These are phyloP conservation scores for Xylaria longipes DNA, from an alignment of 495 filamentous ascomycete species.

Conservation along the genomic window DNA sequence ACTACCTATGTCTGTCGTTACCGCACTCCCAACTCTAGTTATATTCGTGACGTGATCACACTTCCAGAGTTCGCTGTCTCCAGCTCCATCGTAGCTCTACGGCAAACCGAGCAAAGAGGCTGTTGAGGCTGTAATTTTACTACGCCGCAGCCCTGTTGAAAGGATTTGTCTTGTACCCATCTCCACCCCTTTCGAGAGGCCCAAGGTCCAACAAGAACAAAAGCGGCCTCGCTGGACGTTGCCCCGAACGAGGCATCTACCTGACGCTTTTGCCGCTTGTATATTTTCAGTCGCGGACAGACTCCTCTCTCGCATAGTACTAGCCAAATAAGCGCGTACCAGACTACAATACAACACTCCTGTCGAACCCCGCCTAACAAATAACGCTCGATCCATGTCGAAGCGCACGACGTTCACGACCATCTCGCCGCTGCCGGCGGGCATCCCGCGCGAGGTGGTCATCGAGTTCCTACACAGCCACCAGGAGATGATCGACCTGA, in stretches of 20 bases:
- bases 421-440: slow-evolving; percentile 73
- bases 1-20: slow-evolving; percentile 5
- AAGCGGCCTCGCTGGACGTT: slow-evolving; percentile 2
- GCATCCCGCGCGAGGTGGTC: slow-evolving; percentile 69
- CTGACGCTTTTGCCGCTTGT: neutral
- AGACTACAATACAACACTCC: neutral
- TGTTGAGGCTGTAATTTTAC: neutral
- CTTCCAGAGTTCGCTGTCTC: neutral
- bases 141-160: neutral
- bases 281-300: neutral
- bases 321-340: neutral
- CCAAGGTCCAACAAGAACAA: neutral
- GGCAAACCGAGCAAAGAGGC: slow-evolving; percentile 1
- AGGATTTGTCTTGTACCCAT: neutral
- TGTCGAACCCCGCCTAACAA: neutral
- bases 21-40: neutral
- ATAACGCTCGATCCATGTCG: slow-evolving; percentile 47
- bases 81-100: neutral
- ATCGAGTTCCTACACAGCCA: slow-evolving; percentile 75
- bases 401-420: slow-evolving; percentile 68
- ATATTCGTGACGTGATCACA: neutral
- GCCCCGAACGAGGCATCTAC: neutral
- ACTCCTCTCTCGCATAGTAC: neutral
- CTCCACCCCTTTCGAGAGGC: neutral
- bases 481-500: slow-evolving; percentile 79